phyloP scores from a whole-genome alignment of 2,329 filamentous ascomycete genomes.

The Neopestalotiopsis sp. region DNA sequence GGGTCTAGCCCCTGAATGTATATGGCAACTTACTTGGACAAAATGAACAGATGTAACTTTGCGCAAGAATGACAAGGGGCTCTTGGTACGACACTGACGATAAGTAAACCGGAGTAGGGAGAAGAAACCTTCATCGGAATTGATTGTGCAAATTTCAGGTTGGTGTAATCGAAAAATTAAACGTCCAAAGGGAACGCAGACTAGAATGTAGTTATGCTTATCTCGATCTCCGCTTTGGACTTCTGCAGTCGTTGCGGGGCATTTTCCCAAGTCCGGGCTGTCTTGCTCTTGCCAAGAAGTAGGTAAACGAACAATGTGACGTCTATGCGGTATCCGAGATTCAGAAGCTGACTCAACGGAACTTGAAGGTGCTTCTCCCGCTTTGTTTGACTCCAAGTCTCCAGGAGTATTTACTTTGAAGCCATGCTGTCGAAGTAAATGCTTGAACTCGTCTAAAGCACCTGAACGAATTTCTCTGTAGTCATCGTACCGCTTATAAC shows the following conservation, averaged over 20 bases:
- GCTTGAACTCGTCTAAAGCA: not conserved
- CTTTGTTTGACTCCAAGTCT: not conserved
- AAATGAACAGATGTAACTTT: constrained; percentile 21
- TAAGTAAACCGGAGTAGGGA: constrained; percentile 21
- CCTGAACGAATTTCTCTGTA: not conserved
- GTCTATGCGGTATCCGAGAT: too few relatives aligned
- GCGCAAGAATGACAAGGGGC: constrained; percentile 17
- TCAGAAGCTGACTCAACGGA: too few relatives aligned
- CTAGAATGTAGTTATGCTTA: constrained; percentile 23
- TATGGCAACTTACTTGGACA: constrained; percentile 18
- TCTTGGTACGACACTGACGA: not conserved
- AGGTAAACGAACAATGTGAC: not conserved
- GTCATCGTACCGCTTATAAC: not conserved
- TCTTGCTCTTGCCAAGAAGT: not conserved
- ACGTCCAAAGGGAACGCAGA: constrained; percentile 24
- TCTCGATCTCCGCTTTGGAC: not conserved
- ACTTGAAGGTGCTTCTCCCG: too few relatives aligned
- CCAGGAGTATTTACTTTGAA: not conserved
- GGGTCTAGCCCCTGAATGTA: too few relatives aligned
- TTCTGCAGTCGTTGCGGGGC: not conserved
- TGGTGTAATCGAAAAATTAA: constrained; percentile 23
- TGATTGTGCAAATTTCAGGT: constrained; percentile 25
- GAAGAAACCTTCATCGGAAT: constrained; percentile 29
- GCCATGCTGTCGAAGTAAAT: not conserved
- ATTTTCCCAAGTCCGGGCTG: not conserved